Evolutionary conservation across 2,329 filamentous ascomycete species (phyloP).

Genomic region (Claviceps pazoutovae): DNA sequence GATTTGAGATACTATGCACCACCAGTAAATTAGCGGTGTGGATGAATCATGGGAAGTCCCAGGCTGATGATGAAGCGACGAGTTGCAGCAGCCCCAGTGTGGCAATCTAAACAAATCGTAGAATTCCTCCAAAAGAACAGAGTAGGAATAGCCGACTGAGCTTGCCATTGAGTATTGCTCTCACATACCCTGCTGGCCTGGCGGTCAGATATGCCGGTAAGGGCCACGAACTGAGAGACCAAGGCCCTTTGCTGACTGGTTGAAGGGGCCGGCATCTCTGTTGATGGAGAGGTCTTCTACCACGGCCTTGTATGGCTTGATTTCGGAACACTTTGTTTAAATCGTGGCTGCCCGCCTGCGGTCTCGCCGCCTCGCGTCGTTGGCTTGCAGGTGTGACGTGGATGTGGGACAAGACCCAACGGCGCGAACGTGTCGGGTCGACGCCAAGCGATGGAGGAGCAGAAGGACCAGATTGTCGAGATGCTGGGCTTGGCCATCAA

Average conservation of each 20-base stretch:
- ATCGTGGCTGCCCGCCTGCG: background rate
- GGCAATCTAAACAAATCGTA: background rate
- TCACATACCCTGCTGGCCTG: constrained; percentile 30
- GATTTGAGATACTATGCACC: constrained; percentile 31
- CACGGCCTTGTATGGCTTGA: background rate
- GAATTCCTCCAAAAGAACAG: background rate
- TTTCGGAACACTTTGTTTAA: background rate
- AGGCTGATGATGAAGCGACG: background rate
- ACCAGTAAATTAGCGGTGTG: constrained; percentile 11
- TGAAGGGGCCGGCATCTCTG: constrained; percentile 25
- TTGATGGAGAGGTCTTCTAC: background rate
- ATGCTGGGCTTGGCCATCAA: background rate
- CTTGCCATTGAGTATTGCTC: constrained; percentile 1
- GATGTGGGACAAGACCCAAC: background rate
- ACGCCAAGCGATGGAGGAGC: background rate
- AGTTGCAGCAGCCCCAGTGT: background rate
- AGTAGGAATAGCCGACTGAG: background rate
- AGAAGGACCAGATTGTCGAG: background rate
- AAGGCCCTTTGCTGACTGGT: constrained; percentile 26
- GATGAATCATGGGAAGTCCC: background rate
- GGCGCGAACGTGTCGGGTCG: background rate
- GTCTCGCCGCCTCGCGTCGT: background rate
- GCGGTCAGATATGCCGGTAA: constrained; percentile 31
- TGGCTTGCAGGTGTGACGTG: background rate
- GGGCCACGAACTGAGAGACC: constrained; percentile 26